Evolutionary conservation across 495 filamentous ascomycete genomes (phyloP), one percentile per base, ranked within the genome.

Genomic region (Aspergillus wentii): DNA sequence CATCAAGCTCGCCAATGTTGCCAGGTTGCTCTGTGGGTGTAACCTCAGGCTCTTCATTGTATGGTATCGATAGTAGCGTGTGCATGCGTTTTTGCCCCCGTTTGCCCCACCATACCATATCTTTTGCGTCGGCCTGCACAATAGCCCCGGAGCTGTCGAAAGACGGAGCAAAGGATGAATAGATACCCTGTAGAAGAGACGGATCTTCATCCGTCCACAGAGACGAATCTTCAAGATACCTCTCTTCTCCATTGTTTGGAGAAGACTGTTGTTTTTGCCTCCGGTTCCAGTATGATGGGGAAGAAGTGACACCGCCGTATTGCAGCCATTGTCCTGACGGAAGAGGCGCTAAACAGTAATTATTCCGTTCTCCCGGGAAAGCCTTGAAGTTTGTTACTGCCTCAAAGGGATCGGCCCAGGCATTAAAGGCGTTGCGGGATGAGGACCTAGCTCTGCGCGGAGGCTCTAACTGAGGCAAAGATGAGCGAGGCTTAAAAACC

Each of bases 61-160:
- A 43, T 23, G 48, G 59, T 5, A 71, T 42, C 1, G 69, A 70
- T 18, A 77, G 65, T 17, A 75, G 62, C 9, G 75, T 64, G 17
- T 74, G 49, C 46, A 78, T 74, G 17, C 66, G 69, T 40, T 75
- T 76, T 41, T 78, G 71, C 17, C 89, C 90, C 26, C 80, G 61
- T 43, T 80, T 79, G 40, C 80, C 76, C 89, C 89, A 96, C 90
- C 90, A 96, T n/a, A 94, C 65, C 28, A 78, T 66, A 38, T 83
- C 78, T 38, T 87, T 81, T 17, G 76, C 66, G 42, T 85, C 80
- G 9, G 72, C 74, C 23, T 89, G 78, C 7, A 89, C 62, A 38
- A 94, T 70, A 2, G 90, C 79, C 4, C 71, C 76, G 3, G 84
- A 76, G 54, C 92, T 86, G 51, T 96, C 90, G 40, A 79, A 80